Base-by-base conservation (phyloP, 768 basidiomycete genomes). In the Leccinum rimulosum region DNA sequence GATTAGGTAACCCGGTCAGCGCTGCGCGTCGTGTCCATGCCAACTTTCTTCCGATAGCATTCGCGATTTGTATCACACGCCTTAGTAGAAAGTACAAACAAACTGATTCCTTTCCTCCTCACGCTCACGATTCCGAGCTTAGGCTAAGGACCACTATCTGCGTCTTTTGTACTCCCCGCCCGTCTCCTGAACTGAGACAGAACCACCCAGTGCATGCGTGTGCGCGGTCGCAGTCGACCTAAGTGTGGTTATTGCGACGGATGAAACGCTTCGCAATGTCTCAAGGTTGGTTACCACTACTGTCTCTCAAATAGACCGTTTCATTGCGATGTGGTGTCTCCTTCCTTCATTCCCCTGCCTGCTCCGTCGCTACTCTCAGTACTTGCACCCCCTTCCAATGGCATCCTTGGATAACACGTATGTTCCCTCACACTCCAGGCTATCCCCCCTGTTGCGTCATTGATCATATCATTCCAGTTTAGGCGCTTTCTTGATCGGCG, bases 401-500 rank as follows among this genome's bases (percentile, higher is more conserved):
- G 55, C 43, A 51, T 10, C 19, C 35, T 61, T 77, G 50, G 77
- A 77, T 35, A 73, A 74, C 10, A 80, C 78, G 78, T 80, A 60
- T 38, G 75, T 70, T 7, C 36, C 10, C 25, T 14, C 17, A 15
- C 9, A 30, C 43, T 35, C 9, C 12, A 27, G 19, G 27, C 2
- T 25, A 22, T 35, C 7, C 12, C 43, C 31, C 31, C 30, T 15
- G 36, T n/a, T 43, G 38, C 25, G 2, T n/a, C 33, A 28, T 22
- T 57, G 49, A 66, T 40, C 43, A 31, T 58, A 40, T 25, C 28
- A n/a, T 27, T 53, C n/a, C 35, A 84, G 82, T 33, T 64, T 84
- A 50, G 84, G 84, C 11, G 84, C 82, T 53, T 78, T 80, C 51
- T 77, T 81, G 60, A 72, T 85, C 57, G 84, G 84, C 5, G 76